A percentile compares a stretch with the other conserved stretches of the same genome.
Conservation (phyloP, 202 grass and related monocot genomes). For the Saccharum hybrid region DNA sequence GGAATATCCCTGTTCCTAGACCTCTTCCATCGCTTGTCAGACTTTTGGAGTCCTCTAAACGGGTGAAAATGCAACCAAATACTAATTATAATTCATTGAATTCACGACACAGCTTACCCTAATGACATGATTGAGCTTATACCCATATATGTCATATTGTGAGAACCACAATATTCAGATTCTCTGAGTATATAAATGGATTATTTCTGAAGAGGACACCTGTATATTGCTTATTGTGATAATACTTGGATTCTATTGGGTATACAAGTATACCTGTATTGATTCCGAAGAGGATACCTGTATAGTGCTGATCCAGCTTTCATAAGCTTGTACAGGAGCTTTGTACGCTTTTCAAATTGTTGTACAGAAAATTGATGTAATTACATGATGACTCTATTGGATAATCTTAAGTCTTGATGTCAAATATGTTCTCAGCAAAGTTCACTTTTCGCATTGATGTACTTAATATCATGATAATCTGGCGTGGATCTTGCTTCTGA, state of each 20-base stretch:
- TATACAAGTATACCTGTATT: background rate
- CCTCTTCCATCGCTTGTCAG: constrained; percentile 74
- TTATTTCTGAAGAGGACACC: background rate
- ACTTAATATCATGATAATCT: constrained; percentile 10
- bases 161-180: constrained; percentile 8
- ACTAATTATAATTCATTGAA: constrained; percentile 46
- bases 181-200: background rate
- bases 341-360: constrained; percentile 29
- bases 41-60: constrained; percentile 69
- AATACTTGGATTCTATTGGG: background rate
- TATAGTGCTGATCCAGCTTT: background rate
- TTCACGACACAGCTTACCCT: constrained; percentile 58
- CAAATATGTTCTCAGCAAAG: background rate
- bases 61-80: constrained; percentile 50
- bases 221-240: background rate
- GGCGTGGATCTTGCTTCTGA: background rate
- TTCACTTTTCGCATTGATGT: background rate
- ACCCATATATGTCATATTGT: background rate
- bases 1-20: constrained; percentile 79
- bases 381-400: constrained; percentile 6
- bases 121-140: constrained; percentile 35
- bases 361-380: constrained; percentile 40
- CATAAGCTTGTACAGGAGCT: background rate
- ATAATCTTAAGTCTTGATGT: constrained; percentile 1
- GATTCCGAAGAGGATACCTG: background rate